Evolutionary conservation across 176 grass and related monocot genomes (phyloP).

Genomic region (Urochloa ruziziensis): DNA sequence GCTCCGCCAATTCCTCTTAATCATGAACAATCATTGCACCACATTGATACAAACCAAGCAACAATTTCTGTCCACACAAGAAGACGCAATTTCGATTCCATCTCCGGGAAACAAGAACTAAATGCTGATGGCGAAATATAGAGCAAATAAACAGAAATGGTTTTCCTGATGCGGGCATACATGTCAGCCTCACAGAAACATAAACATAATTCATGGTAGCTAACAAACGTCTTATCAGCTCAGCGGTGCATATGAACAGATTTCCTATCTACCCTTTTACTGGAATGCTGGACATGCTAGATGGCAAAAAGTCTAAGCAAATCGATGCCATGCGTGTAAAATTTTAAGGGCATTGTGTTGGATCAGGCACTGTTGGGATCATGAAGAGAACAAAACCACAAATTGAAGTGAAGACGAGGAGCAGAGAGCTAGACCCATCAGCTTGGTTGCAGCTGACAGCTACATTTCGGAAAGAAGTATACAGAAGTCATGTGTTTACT

Average conservation of each 20-base stretch:
- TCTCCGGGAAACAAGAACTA: background rate
- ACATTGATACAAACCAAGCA: background rate
- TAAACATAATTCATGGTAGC: background rate
- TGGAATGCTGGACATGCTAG: background rate
- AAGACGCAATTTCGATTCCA: background rate
- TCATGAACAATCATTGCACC: slow-evolving; percentile 9
- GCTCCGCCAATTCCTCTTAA: background rate
- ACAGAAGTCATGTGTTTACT: background rate
- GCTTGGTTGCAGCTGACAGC: background rate
- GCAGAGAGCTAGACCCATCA: background rate
- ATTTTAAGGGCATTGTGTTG: background rate
- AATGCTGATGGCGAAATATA: background rate
- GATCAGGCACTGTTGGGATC: background rate
- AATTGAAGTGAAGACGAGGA: background rate
- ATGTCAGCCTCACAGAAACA: background rate
- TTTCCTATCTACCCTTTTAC: background rate
- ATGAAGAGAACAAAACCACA: background rate
- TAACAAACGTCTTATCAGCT: background rate
- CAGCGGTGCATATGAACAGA: background rate
- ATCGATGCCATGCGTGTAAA: background rate
- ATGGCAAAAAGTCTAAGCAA: background rate
- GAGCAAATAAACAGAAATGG: no score
- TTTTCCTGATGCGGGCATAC: background rate
- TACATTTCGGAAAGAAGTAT: background rate
- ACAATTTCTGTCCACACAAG: background rate